Conservation (phyloP, 1,284 basidiomycete species). For the Pascua sp. region DNA sequence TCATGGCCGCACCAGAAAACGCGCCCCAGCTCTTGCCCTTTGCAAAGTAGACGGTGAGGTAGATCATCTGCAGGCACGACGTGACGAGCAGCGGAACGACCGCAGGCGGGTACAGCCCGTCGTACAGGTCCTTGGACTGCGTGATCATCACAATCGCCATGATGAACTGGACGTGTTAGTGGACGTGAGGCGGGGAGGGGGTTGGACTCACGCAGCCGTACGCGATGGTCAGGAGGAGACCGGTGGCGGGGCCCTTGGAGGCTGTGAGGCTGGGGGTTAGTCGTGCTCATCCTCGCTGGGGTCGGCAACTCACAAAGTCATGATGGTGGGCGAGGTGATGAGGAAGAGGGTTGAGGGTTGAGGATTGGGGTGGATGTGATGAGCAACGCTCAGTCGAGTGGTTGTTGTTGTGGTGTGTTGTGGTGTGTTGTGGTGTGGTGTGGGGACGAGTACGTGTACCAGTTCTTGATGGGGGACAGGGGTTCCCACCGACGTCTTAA, state of each 20-base stretch:
- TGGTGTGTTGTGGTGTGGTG: no score
- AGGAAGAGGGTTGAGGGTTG: no score
- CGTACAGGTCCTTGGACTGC: slow-evolving; percentile 14
- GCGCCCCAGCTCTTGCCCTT: slow-evolving; percentile 9
- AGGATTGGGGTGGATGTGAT: no score
- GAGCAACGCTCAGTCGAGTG: no score
- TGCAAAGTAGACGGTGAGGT: slow-evolving; percentile 17
- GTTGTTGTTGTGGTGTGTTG: no score
- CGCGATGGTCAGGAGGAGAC: neutral
- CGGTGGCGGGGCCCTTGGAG: neutral
- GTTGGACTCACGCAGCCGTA: no score
- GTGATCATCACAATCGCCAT: slow-evolving; percentile 28
- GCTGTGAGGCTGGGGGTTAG: neutral
- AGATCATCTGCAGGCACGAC: slow-evolving; percentile 24
- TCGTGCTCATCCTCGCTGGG: neutral
- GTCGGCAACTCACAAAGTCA: neutral
- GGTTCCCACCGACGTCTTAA: no score
- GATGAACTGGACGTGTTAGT: slow-evolving; percentile 23
- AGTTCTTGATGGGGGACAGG: no score
- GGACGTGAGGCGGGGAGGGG: slow-evolving; percentile 1
- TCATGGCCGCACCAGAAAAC: slow-evolving; percentile 20
- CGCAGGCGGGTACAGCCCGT: slow-evolving; percentile 21
- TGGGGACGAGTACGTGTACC: no score
- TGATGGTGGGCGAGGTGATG: neutral
- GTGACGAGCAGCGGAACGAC: slow-evolving; percentile 29